Evolutionary conservation across 2,329 filamentous ascomycete genomes (phyloP), one percentile per base, ranked within the genome.

Genomic region (Didymella pomorum): DNA sequence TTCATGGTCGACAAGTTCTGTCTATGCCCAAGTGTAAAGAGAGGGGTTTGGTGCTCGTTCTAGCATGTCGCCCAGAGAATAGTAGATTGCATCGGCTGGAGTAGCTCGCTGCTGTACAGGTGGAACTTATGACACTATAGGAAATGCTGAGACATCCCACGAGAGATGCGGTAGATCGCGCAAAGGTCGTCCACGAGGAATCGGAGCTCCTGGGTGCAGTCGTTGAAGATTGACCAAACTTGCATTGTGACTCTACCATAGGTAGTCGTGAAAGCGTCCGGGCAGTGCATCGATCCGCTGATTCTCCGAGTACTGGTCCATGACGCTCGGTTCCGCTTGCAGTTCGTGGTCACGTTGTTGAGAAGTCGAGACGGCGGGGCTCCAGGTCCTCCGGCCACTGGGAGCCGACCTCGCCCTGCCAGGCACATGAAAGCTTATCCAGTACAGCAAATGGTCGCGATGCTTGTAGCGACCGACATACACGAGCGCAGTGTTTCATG

Each of bases 401-500:
- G 54, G 56, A 61, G 52, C 61, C 56, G 60, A 63, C 52, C 37
- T 62, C 54, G 66, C 61, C 20, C 28, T 46, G 44, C 35, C 31
- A 54, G 45, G 56, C 45, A 56, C 58, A 59, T 59, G 61, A 61
- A 52, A 53, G 62, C 55, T 58, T 58, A 45, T 65, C 64, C 44
- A 58, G 62, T 60, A 44, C 12, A 58, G 62, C 41, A 56, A 59
- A 52, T 62, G 66, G 61, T 66, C 63, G 63, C 63, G 54, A 42
- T 54, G 55, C 62, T 62, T 57, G 53, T 49, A 50, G 39, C 45
- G 45, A 58, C 51, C 45, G 45, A 58, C 51, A 23, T 44, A 53
- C 50, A 53, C 20, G 37, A 58, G 51, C 31, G 45, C 46, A 33
- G 61, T 56, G 65, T 70, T 68, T 65, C 65, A 65, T 48, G 59